These are phyloP conservation scores for Hydnomerulius pinastri DNA, from an alignment of 768 basidiomycete genomes.

Conservation along the genomic window DNA sequence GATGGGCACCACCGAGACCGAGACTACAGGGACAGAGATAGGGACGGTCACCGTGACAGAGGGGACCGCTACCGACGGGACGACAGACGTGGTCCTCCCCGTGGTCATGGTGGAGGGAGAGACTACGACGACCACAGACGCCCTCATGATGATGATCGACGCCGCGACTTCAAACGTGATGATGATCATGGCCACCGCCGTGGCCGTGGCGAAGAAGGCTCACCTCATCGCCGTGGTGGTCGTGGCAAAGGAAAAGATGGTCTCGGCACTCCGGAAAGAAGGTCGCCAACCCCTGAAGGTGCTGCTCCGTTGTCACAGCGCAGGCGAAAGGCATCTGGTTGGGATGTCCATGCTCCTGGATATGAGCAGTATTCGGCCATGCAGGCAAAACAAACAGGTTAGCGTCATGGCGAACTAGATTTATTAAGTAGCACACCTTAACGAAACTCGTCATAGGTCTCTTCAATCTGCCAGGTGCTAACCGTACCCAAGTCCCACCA, in stretches of 20 bases:
- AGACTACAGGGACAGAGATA: constrained; percentile 45
- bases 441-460: constrained; percentile 56
- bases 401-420: constrained; percentile 13
- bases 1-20: constrained; percentile 54
- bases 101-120: constrained; percentile 49
- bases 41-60: constrained; percentile 30
- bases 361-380: constrained; percentile 94
- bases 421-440: constrained; percentile 4
- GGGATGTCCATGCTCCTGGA: constrained; percentile 95
- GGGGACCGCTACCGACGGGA: constrained; percentile 45
- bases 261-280: constrained; percentile 69
- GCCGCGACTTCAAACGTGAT: constrained; percentile 47
- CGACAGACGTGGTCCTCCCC: constrained; percentile 49
- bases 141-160: constrained; percentile 52
- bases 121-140: constrained; percentile 50
- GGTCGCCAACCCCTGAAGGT: constrained; percentile 91
- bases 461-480: constrained; percentile 95
- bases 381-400: constrained; percentile 98
- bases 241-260: constrained; percentile 50
- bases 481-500: constrained; percentile 83
- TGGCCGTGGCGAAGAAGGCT: constrained; percentile 43
- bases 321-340: constrained; percentile 86
- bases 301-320: constrained; percentile 80
- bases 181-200: constrained; percentile 37
- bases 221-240: constrained; percentile 41